Base-by-base conservation (phyloP, 495 filamentous ascomycete species). In the Penicillium argentinense region DNA sequence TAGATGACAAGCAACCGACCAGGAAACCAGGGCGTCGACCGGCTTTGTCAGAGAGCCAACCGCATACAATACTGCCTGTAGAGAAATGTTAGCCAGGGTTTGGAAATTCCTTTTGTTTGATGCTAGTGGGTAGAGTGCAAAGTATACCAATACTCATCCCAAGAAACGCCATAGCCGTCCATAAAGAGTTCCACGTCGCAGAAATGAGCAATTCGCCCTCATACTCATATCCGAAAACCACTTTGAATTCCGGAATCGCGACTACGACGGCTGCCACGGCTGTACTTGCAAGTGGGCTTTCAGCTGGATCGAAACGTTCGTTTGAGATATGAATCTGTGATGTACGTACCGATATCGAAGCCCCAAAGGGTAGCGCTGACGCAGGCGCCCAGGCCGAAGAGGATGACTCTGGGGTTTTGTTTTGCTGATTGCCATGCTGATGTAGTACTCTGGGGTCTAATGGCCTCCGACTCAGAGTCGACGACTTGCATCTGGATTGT, bases 161-260 rank as follows among this genome's bases (percentile, higher is more conserved):
- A 29, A 49, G 38, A 7, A 38, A 49, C 2, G 38, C 42, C 45
- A 49, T 49, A 3, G 45, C 45, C 18, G 45, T 34, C 45, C 45
- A 49, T 5, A 49, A 29, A 12, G 45, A 27, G 25, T 49, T 49
- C 45, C 45, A 49, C 2, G 45, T 41, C 3, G 45, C 45, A 9
- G 45, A 42, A 2, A 49, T 49, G 7, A 49, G 23, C 9, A 49
- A 27, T 22, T 49, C 36, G 13, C 39, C 37, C 6, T 24, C 4
- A 36, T 42, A 49, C 14, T 42, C 29, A n/a, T 49, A 49, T 5
- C 46, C 46, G 21, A 49, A 49, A 13, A 37, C 46, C 38, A 42
- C 42, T 36, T 49, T 49, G 14, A 49, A 49, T 5, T 38, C 46
- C 2, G 46, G 46, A 27, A 49, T n/a, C 27, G 38, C 17, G 9